These are phyloP conservation scores for Neospora caninum DNA, from an alignment of 169 alveolate genomes.

Conservation along the genomic window DNA sequence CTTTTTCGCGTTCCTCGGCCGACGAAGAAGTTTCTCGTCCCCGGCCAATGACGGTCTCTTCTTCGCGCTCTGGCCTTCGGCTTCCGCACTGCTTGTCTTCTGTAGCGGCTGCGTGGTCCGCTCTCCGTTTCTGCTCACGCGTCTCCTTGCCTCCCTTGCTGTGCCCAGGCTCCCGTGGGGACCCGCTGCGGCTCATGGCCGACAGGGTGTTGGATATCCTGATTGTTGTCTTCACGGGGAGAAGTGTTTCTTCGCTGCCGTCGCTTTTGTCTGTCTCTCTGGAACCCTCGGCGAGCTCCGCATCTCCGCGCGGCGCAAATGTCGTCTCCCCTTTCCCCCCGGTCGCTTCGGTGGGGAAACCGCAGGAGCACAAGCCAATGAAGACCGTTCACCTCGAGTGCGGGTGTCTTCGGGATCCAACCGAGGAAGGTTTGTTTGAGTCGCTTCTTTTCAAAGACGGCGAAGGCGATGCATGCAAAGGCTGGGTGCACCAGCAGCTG, in stretches of 20 bases:
- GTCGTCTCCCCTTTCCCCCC: neutral
- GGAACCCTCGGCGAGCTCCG: neutral
- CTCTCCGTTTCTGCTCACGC: neutral
- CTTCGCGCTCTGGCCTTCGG: too few species aligned
- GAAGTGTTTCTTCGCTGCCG: neutral
- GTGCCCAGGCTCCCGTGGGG: neutral
- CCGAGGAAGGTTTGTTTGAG: conserved; percentile 1
- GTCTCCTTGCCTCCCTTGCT: neutral
- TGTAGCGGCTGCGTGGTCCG: too few species aligned
- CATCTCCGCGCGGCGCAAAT: neutral
- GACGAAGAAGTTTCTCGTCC: too few species aligned
- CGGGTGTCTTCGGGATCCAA: conserved; percentile 18
- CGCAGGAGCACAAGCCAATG: neutral
- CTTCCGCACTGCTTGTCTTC: too few species aligned
- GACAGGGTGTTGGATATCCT: neutral
- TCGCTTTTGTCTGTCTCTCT: neutral
- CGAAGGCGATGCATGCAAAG: neutral
- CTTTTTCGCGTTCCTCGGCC: too few species aligned
- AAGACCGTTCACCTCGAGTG: neutral
- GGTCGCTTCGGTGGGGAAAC: neutral
- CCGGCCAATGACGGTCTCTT: too few species aligned
- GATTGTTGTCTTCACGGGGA: neutral
- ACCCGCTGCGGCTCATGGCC: neutral
- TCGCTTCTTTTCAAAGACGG: neutral
- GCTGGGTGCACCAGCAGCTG: neutral